These are phyloP conservation scores for Pleurostoma richardsiae DNA, from an alignment of 2,329 filamentous ascomycete species.

Conservation along the genomic window DNA sequence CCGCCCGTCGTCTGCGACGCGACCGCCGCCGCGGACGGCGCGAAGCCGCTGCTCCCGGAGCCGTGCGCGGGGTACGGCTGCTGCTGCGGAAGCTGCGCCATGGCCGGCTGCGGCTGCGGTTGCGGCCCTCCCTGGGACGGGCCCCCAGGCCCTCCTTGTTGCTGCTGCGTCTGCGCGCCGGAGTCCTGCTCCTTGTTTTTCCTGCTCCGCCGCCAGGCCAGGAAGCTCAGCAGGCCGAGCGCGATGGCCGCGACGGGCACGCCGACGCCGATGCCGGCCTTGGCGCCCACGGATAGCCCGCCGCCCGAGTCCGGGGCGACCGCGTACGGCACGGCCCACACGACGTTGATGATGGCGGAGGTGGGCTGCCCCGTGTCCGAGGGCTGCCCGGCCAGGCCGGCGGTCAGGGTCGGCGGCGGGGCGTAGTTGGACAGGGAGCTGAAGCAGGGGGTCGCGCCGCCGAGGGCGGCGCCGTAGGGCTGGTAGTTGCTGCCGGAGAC, in stretches of 20 bases:
- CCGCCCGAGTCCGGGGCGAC: conserved; percentile 2
- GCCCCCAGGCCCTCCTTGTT: not conserved
- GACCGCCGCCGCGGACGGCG: not conserved
- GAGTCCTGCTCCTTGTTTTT: not conserved
- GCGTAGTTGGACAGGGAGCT: conserved; percentile 11
- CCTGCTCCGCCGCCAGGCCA: not conserved
- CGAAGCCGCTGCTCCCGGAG: not conserved
- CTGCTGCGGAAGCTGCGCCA: no score
- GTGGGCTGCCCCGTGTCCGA: conserved; percentile 14
- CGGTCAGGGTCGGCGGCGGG: conserved; percentile 12
- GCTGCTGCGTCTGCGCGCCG: not conserved
- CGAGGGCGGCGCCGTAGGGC: conserved; percentile 17
- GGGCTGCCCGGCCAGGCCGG: conserved; percentile 9
- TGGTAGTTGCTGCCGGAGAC: conserved; percentile 12
- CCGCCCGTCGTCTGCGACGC: not conserved
- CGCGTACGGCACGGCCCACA: conserved; percentile 19
- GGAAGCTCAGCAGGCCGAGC: not conserved
- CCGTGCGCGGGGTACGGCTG: not conserved
- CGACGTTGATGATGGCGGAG: conserved; percentile 18
- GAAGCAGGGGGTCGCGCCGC: conserved; percentile 20
- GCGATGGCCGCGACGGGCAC: conserved; percentile 35
- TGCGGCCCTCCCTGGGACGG: no score
- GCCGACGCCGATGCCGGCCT: conserved; percentile 52
- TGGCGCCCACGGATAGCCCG: conserved; percentile 42
- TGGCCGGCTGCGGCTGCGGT: no score